A percentile compares a stretch with the other conserved stretches of the same genome.
Conservation (phyloP, 139 green algal genomes). For the Chlorella sorokiniana region DNA sequence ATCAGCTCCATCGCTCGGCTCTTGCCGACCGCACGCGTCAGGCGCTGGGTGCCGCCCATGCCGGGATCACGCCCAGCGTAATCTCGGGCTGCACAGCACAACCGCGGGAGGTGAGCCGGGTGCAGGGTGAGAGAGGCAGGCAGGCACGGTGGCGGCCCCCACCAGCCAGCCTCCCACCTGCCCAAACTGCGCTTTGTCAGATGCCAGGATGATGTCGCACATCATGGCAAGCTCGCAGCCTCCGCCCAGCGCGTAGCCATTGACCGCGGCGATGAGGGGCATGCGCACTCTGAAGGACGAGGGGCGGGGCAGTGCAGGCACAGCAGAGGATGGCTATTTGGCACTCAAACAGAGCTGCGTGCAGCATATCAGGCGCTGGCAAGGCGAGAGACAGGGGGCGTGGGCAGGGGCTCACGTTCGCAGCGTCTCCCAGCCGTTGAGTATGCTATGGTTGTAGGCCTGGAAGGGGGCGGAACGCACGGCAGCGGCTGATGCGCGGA, state of each 20-base stretch:
- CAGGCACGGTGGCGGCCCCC: too few relatives aligned
- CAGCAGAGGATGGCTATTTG: background rate
- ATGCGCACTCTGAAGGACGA: constrained; percentile 44
- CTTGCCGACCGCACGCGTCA: constrained; percentile 67
- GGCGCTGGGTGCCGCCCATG: constrained; percentile 78
- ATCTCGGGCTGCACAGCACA: constrained; percentile 64
- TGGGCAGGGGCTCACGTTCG: background rate
- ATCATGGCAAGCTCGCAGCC: constrained; percentile 80
- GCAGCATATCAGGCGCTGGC: background rate
- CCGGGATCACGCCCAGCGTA: constrained; percentile 74
- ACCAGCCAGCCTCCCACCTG: constrained; percentile 30
- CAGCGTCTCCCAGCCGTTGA: constrained; percentile 59
- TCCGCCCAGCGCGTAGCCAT: constrained; percentile 71
- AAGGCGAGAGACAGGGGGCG: too few relatives aligned
- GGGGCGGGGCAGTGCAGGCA: background rate
- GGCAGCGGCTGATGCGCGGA: background rate
- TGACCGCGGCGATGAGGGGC: constrained; percentile 67
- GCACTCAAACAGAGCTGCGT: background rate
- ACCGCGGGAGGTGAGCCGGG: background rate
- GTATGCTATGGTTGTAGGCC: constrained; percentile 46
- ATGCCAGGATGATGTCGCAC: constrained; percentile 79
- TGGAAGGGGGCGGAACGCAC: constrained; percentile 2
- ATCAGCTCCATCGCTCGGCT: constrained; percentile 79
- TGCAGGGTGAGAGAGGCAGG: too few relatives aligned
- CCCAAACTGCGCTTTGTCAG: constrained; percentile 66